These are phyloP conservation scores for Backusella morwellensis DNA, from an alignment of 192 early-diverging fungal species.

Conservation along the genomic window DNA sequence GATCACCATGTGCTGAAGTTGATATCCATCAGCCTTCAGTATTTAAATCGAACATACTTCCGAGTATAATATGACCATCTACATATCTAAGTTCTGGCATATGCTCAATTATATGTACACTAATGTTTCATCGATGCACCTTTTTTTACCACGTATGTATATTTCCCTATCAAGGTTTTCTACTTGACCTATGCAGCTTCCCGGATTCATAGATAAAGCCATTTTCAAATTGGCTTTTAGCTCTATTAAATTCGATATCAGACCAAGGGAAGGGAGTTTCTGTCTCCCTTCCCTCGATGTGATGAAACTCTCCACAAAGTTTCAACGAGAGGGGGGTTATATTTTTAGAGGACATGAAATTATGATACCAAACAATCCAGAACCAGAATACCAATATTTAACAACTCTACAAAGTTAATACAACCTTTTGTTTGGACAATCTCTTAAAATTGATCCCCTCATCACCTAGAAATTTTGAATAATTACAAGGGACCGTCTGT, in stretches of 20 bases:
- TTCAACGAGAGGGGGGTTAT: conserved; percentile 65
- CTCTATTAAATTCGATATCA: conserved; percentile 67
- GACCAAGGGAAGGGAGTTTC: conserved; percentile 37
- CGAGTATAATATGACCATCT: conserved; percentile 64
- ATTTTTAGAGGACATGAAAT: conserved; percentile 78
- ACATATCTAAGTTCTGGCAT: conserved; percentile 71
- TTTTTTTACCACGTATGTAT: conserved; percentile 65
- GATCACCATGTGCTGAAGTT: conserved; percentile 59
- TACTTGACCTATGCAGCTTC: conserved; percentile 86
- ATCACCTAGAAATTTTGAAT: conserved; percentile 87
- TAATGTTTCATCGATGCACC: conserved; percentile 75
- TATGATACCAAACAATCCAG: conserved; percentile 81
- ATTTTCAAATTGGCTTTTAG: conserved; percentile 94
- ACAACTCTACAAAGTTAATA: too few species aligned
- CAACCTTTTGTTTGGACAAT: conserved; percentile 93
- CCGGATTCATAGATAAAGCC: conserved; percentile 88
- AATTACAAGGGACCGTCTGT: conserved; percentile 79
- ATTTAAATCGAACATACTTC: conserved; percentile 47
- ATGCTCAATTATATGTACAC: conserved; percentile 74
- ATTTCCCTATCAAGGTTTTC: conserved; percentile 89
- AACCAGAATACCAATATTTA: too few species aligned
- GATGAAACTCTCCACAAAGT: conserved; percentile 78
- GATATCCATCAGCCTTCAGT: conserved; percentile 57
- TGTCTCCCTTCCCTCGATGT: conserved; percentile 51
- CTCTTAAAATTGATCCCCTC: conserved; percentile 90